phyloP scores from a whole-genome alignment of 129 eudicot genomes.

The Rutidosis leptorrhynchoides region DNA sequence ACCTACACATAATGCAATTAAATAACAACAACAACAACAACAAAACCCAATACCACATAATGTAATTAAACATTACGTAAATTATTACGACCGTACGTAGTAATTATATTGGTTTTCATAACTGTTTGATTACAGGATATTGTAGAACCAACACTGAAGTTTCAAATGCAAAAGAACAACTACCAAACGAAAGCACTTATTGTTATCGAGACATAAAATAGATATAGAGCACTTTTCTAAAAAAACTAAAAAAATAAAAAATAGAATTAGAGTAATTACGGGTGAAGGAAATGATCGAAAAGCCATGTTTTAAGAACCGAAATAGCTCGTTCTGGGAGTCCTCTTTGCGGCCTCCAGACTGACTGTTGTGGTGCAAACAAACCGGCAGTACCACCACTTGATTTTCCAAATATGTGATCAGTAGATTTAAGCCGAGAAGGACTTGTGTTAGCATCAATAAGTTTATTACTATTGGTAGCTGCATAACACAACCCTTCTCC shows the following conservation, averaged over 20 bases:
- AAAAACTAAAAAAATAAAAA: too few species aligned
- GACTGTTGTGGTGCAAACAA: constrained; percentile 53
- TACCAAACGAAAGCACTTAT: not conserved
- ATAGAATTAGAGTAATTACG: too few species aligned
- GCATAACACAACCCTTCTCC: constrained; percentile 53
- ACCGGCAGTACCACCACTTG: constrained; percentile 29
- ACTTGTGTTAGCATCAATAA: constrained; percentile 36
- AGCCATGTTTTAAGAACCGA: constrained; percentile 83
- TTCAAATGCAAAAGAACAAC: not conserved
- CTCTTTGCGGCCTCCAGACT: constrained; percentile 94
- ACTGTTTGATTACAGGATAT: not conserved
- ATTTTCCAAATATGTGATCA: constrained; percentile 36
- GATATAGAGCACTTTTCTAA: too few species aligned
- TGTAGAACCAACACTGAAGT: not conserved
- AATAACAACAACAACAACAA: too few species aligned
- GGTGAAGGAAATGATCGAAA: constrained; percentile 95
- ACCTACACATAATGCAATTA: constrained; percentile 42
- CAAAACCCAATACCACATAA: too few species aligned
- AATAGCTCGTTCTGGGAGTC: constrained; percentile 89
- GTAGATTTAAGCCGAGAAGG: constrained; percentile 36
- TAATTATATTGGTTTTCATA: not conserved
- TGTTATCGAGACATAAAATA: not conserved
- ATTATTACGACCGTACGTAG: not conserved
- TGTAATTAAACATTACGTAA: constrained; percentile 14
- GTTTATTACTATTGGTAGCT: constrained; percentile 34